Conservation (phyloP, 805 yeast species). For the Yarrowia alimentaria region DNA sequence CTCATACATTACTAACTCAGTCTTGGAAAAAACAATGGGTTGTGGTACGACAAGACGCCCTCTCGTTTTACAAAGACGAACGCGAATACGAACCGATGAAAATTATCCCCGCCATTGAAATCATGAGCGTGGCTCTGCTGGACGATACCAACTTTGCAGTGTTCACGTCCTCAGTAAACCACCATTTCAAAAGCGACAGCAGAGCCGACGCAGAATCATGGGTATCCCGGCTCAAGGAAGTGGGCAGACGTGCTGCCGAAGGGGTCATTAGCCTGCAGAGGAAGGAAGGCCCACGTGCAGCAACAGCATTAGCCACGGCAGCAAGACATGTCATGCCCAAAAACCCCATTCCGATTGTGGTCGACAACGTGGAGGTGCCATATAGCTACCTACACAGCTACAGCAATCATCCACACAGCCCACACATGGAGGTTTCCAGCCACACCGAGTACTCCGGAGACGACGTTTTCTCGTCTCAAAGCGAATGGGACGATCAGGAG, state of each 20-base stretch:
- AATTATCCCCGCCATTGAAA: slow-evolving; percentile 35
- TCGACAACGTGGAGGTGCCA: background rate
- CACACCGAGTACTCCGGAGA: slow-evolving; percentile 29
- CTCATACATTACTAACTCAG: slow-evolving; percentile 12
- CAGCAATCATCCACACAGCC: slow-evolving; percentile 27
- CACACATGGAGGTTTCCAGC: background rate
- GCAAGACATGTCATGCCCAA: slow-evolving; percentile 25
- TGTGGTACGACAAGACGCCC: slow-evolving; percentile 38
- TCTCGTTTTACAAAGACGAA: slow-evolving; percentile 41
- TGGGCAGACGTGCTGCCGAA: slow-evolving; percentile 34
- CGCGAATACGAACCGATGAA: slow-evolving; percentile 40
- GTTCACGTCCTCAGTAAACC: slow-evolving; percentile 37
- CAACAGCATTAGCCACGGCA: no score
- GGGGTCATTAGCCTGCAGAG: slow-evolving; percentile 31
- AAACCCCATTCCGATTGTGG: slow-evolving; percentile 12
- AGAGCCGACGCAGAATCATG: slow-evolving; percentile 37
- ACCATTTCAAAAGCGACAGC: slow-evolving; percentile 37
- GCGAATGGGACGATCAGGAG: slow-evolving; percentile 27
- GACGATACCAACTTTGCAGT: slow-evolving; percentile 36
- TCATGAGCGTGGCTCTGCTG: slow-evolving; percentile 38
- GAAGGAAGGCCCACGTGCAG: no score
- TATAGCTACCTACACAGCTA: slow-evolving; percentile 1
- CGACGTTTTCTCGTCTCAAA: slow-evolving; percentile 22
- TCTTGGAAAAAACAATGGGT: slow-evolving; percentile 41
- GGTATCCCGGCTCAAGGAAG: slow-evolving; percentile 33